Percentiles rank a stretch among this genome's conserved stretches.
These are phyloP conservation scores for Phytophthora cryptogea DNA, from an alignment of 352 stramenopile species.

Conservation along the genomic window DNA sequence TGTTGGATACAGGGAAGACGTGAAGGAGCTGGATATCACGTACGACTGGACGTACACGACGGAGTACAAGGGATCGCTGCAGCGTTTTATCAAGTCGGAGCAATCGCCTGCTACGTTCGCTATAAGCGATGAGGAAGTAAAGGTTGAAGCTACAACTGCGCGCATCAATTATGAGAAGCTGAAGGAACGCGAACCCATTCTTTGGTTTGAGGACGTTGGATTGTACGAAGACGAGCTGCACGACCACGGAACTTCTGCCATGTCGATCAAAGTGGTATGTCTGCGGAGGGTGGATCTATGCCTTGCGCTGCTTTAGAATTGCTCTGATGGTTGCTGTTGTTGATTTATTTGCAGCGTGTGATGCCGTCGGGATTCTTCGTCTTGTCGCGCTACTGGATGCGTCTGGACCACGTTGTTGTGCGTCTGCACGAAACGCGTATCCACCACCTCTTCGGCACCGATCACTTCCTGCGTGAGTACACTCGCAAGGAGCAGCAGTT, in stretches of 20 bases:
- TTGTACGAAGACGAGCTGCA: constrained; percentile 87
- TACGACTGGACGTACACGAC: constrained; percentile 89
- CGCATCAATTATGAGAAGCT: constrained; percentile 81
- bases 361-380: constrained; percentile 87
- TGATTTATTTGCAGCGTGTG: constrained; percentile 52
- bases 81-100: constrained; percentile 43
- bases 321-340: constrained; percentile 2
- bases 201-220: constrained; percentile 84
- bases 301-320: background rate
- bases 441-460: constrained; percentile 76
- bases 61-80: constrained; percentile 80
- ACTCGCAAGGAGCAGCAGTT: constrained; percentile 80
- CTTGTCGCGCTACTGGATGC: constrained; percentile 83
- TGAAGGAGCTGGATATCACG: constrained; percentile 84
- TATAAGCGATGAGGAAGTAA: constrained; percentile 36
- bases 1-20: constrained; percentile 51
- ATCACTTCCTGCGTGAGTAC: constrained; percentile 82
- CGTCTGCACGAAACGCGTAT: constrained; percentile 83
- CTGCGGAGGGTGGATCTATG: background rate
- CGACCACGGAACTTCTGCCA: constrained; percentile 78
- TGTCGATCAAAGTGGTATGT: constrained; percentile 85
- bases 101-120: constrained; percentile 15
- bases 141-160: constrained; percentile 48
- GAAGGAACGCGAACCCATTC: constrained; percentile 79
- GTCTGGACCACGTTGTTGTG: constrained; percentile 79